Evolutionary conservation across 2,329 filamentous ascomycete species (phyloP).

Genomic region (Colletotrichum cuscutae): DNA sequence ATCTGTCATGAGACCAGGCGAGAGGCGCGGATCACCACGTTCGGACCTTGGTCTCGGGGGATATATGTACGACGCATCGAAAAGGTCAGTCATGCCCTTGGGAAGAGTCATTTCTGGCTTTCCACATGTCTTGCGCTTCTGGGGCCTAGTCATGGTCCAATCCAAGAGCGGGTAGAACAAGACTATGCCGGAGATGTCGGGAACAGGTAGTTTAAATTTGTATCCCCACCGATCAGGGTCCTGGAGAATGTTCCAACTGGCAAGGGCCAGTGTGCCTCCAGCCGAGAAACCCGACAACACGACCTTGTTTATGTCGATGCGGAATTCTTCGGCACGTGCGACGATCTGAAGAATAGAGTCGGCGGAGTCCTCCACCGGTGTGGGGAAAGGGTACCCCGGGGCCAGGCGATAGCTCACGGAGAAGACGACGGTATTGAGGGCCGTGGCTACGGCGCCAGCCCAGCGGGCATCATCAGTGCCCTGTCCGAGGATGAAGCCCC

Average conservation of each 20-base stretch:
- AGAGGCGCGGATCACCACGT: slow-evolving; percentile 64
- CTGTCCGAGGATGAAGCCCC: slow-evolving; percentile 72
- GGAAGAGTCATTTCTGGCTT: slow-evolving; percentile 69
- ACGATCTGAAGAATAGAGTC: slow-evolving; percentile 72
- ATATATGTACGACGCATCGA: slow-evolving; percentile 71
- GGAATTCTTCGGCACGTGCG: slow-evolving; percentile 64
- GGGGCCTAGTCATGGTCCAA: slow-evolving; percentile 66
- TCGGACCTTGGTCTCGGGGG: slow-evolving; percentile 57
- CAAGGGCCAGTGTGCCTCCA: slow-evolving; percentile 66
- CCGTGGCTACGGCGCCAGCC: slow-evolving; percentile 62
- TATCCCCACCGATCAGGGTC: slow-evolving; percentile 54
- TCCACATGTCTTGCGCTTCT: slow-evolving; percentile 64
- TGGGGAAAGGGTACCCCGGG: slow-evolving; percentile 72
- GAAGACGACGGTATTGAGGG: slow-evolving; percentile 67
- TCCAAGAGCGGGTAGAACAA: slow-evolving; percentile 73
- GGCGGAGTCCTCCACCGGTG: slow-evolving; percentile 72
- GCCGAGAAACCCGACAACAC: slow-evolving; percentile 73
- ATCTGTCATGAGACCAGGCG: slow-evolving; percentile 66
- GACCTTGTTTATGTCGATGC: slow-evolving; percentile 65
- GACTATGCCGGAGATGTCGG: slow-evolving; percentile 61
- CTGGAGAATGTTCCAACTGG: slow-evolving; percentile 57
- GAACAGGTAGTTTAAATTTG: slow-evolving; percentile 49
- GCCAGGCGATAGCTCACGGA: slow-evolving; percentile 76
- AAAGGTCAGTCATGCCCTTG: slow-evolving; percentile 67
- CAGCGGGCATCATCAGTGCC: slow-evolving; percentile 73